Evolutionary conservation across 495 filamentous ascomycete species (phyloP).

Genomic region (Penicillium coprophilum): DNA sequence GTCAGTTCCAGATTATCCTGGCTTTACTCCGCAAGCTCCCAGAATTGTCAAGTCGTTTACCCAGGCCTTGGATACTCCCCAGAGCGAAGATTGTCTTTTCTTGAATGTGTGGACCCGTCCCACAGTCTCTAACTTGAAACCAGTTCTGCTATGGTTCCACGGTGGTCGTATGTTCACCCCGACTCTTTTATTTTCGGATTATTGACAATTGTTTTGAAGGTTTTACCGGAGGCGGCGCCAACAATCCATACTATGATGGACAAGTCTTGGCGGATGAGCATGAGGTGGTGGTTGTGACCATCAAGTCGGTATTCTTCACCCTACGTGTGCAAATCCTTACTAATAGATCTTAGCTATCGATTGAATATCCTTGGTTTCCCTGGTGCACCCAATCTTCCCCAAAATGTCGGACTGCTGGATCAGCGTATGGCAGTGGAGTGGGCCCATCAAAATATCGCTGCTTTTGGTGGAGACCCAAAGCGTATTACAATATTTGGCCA

Average conservation of each 20-base stretch:
- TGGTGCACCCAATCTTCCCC: conserved; percentile 35
- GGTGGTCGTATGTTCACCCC: conserved; percentile 38
- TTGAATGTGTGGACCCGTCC: conserved; percentile 48
- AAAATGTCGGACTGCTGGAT: conserved; percentile 46
- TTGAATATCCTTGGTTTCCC: conserved; percentile 54
- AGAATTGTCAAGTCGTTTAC: conserved; percentile 34
- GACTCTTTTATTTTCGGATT: neutral
- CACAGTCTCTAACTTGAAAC: conserved; percentile 20
- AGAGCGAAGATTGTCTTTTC: conserved; percentile 48
- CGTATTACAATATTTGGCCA: conserved; percentile 59
- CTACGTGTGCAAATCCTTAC: neutral
- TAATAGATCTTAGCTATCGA: conserved; percentile 35
- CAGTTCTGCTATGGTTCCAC: conserved; percentile 39
- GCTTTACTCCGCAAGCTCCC: conserved; percentile 27
- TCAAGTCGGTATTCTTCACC: conserved; percentile 23
- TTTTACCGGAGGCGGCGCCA: conserved; percentile 1
- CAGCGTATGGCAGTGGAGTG: conserved; percentile 51
- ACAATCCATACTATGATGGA: conserved; percentile 47
- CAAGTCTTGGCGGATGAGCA: conserved; percentile 36
- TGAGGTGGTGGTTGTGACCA: conserved; percentile 45
- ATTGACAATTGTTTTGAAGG: neutral
- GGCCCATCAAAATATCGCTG: conserved; percentile 63
- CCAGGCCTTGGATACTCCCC: conserved; percentile 13
- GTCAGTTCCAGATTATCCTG: conserved; percentile 26
- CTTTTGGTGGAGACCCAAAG: conserved; percentile 49